Conservation (phyloP, 257 asterid genomes). For the Solanum boliviense region DNA sequence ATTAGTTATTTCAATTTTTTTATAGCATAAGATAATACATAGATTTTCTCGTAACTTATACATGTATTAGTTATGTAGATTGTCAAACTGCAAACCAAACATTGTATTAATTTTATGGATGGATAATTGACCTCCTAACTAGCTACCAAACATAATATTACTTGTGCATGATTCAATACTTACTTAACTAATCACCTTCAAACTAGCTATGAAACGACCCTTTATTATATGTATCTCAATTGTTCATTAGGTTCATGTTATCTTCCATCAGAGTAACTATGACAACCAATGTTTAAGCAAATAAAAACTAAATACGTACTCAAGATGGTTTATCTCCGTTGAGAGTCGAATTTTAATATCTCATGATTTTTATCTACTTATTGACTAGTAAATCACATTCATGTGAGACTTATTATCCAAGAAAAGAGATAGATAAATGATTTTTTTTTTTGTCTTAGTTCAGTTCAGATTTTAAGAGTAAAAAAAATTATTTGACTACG, state of each 20-base stretch:
- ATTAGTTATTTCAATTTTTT: too few species aligned
- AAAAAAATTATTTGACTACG: not conserved
- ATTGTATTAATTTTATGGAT: too few species aligned
- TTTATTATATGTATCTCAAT: not conserved
- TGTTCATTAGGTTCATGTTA: not conserved
- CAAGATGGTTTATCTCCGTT: not conserved
- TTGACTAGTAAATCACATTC: not conserved
- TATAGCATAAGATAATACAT: too few species aligned
- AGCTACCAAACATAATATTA: too few species aligned
- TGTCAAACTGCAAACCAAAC: not conserved
- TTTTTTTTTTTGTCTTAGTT: not conserved
- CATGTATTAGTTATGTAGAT: not conserved
- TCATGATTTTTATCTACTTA: not conserved
- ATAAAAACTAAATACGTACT: not conserved
- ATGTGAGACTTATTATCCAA: not conserved
- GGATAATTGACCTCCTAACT: not conserved
- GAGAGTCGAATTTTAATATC: not conserved
- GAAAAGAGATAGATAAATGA: not conserved
- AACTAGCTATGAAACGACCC: too few species aligned
- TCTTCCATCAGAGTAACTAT: not conserved
- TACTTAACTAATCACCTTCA: not conserved
- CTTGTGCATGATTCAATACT: not conserved
- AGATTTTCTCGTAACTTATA: too few species aligned
- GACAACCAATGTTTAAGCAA: not conserved
- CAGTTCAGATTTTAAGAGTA: not conserved